A percentile compares a stretch with the other conserved stretches of the same genome.
phyloP scores from a whole-genome alignment of 1,284 basidiomycete species.

The Microbotryomycetes sp. region DNA sequence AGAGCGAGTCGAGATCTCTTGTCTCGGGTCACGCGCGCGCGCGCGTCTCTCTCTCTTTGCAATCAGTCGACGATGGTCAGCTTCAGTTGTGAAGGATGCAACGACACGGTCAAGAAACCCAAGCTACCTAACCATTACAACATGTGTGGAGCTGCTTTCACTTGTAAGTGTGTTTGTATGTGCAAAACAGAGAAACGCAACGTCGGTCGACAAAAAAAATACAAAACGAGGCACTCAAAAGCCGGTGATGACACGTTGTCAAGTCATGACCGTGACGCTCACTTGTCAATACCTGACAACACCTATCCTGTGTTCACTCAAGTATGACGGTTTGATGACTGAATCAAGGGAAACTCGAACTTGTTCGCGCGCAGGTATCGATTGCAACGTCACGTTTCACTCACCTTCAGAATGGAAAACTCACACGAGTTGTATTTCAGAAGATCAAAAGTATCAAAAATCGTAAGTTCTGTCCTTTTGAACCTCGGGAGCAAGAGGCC shows the following conservation, averaged over 20 bases:
- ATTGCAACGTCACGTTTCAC: conserved; percentile 16
- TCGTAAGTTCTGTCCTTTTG: conserved; percentile 35
- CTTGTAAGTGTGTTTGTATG: conserved; percentile 29
- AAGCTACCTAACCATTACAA: conserved; percentile 68
- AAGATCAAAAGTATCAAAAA: conserved; percentile 89
- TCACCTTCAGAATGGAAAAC: conserved; percentile 31
- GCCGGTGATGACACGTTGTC: background rate
- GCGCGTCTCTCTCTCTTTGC: too few relatives aligned
- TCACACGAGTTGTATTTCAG: conserved; percentile 76
- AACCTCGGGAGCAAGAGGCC: too few relatives aligned
- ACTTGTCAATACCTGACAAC: too few relatives aligned
- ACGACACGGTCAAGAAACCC: conserved; percentile 83
- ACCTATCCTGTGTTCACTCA: background rate
- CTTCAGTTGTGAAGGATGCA: conserved; percentile 60
- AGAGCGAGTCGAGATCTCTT: too few relatives aligned
- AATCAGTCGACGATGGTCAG: too few relatives aligned
- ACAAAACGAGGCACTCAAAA: background rate
- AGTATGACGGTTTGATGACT: conserved; percentile 9
- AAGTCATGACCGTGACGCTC: too few relatives aligned
- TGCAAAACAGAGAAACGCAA: too few relatives aligned
- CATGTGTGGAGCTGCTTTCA: conserved; percentile 45
- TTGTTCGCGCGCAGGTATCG: conserved; percentile 11
- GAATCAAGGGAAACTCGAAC: too few relatives aligned
- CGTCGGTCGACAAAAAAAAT: background rate
- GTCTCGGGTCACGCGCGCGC: too few relatives aligned